Conservation (phyloP, 352 stramenopile species). For the Phytophthora foliorum region DNA sequence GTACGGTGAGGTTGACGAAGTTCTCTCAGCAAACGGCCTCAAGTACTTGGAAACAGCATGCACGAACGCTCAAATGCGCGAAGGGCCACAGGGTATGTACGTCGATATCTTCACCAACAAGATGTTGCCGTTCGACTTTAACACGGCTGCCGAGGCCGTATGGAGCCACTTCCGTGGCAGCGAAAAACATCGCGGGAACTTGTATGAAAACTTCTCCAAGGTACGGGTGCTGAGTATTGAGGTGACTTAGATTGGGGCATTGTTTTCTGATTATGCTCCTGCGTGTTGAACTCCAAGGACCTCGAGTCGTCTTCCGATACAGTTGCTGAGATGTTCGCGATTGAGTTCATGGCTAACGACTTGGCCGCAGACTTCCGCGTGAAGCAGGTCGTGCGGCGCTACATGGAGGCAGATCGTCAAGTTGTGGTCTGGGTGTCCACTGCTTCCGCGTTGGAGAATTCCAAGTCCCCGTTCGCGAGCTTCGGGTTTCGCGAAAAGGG, state of each 20-base stretch:
- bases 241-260: neutral
- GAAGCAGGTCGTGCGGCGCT: slow-evolving; percentile 48
- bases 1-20: slow-evolving; percentile 49
- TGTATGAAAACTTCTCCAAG: slow-evolving; percentile 54
- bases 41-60: slow-evolving; percentile 39
- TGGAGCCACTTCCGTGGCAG: slow-evolving; percentile 61
- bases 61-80: slow-evolving; percentile 45
- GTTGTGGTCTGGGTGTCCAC: slow-evolving; percentile 54
- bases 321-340: slow-evolving; percentile 44
- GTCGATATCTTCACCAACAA: slow-evolving; percentile 61
- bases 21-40: slow-evolving; percentile 53
- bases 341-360: slow-evolving; percentile 48
- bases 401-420: slow-evolving; percentile 43
- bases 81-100: slow-evolving; percentile 47
- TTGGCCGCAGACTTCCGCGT: slow-evolving; percentile 45
- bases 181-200: slow-evolving; percentile 52
- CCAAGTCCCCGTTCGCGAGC: slow-evolving; percentile 42
- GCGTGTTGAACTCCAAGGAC: slow-evolving; percentile 23
- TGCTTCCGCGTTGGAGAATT: slow-evolving; percentile 47
- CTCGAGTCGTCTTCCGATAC: slow-evolving; percentile 49
- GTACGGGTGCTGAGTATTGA: slow-evolving; percentile 17
- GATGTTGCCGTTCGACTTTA: slow-evolving; percentile 57
- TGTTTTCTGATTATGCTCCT: slow-evolving; percentile 13
- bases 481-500: slow-evolving; percentile 52
- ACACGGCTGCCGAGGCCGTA: slow-evolving; percentile 44